Base-by-base conservation (phyloP, 306 rosid genomes). In the Bauhinia variegata region DNA sequence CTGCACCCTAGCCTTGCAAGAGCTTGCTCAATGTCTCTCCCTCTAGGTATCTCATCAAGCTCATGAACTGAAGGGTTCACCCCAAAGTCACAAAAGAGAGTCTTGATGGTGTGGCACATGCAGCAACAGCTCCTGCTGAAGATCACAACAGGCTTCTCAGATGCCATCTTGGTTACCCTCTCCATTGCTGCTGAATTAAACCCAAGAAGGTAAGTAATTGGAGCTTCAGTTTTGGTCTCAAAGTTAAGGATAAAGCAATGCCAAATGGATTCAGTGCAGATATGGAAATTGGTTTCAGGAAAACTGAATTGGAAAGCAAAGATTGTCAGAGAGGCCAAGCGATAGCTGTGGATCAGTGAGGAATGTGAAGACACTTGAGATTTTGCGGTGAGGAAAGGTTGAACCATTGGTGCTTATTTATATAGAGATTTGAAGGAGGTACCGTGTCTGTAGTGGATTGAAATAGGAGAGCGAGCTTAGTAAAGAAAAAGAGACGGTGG, bases 131-230 rank as follows among this genome's bases (percentile, higher is more conserved):
- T 90, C 84, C 83, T 91, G 91, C 99, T 95, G 83, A 95, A 95
- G 72, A 95, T 89, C 77, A 90, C 99, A 60, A 90, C 99, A 0
- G 99, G 84, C 68, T 82, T 95, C 83, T 95, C 97, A 5, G 97
- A 75, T 8, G 68, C 91, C 96, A 95, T 68, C 67, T 65, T 82
- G 68, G 79, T 90, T 43, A 95, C 92, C 11, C 80, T 78, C 3
- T 95, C 99, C 99, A 89, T 91, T 65, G 0, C 57, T 51, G 16
- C 11, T 46, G 44, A 17, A 33, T 10, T 8, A 18, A 50, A 15
- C 41, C 41, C n/a, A 37, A 38, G 36, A 41, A 41, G 12, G 23
- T 42, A 61, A 17, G 30, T n/a, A 51, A 4, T 12, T 23, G 0
- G 4, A 62, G 15, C 10, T 43, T 55, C 6, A 28, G 54, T n/a